These are phyloP conservation scores for Magnaporthales sp. DNA, from an alignment of 2,329 filamentous ascomycete species.

Conservation along the genomic window DNA sequence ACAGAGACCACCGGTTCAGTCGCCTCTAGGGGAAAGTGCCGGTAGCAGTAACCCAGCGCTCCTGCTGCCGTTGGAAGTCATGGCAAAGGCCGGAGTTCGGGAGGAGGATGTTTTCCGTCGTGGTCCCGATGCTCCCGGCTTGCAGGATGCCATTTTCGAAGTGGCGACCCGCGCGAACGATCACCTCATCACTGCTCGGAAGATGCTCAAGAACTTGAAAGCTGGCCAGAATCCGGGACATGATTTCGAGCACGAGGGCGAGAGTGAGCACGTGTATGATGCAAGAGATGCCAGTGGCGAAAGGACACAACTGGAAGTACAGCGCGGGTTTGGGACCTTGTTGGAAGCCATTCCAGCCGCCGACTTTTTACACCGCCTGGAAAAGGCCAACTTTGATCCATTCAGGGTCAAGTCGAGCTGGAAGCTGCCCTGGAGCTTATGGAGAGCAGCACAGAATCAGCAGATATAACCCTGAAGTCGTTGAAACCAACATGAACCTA, in stretches of 20 bases:
- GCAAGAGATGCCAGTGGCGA: slow-evolving; percentile 21
- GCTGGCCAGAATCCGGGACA: slow-evolving; percentile 70
- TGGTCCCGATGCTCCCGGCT: slow-evolving; percentile 67
- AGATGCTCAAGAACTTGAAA: slow-evolving; percentile 78
- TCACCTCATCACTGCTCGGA: slow-evolving; percentile 84
- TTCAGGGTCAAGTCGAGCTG: slow-evolving; percentile 63
- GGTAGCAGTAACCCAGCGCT: slow-evolving; percentile 42
- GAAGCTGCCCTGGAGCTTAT: slow-evolving; percentile 75
- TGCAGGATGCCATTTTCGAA: slow-evolving; percentile 83
- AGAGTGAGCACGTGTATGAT: slow-evolving; percentile 55
- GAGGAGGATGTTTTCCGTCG: slow-evolving; percentile 86
- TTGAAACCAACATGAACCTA: not conserved
- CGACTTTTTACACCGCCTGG: slow-evolving; percentile 69
- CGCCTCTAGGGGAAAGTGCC: slow-evolving; percentile 26
- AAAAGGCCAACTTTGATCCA: slow-evolving; percentile 76
- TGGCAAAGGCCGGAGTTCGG: slow-evolving; percentile 70
- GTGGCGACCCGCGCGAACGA: slow-evolving; percentile 93
- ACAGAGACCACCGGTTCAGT: slow-evolving; percentile 45
- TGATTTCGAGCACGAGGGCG: slow-evolving; percentile 79
- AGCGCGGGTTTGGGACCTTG: slow-evolving; percentile 68
- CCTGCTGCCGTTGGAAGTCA: slow-evolving; percentile 78
- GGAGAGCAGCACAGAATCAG: slow-evolving; percentile 41
- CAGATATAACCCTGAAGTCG: slow-evolving; percentile 26
- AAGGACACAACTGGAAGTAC: slow-evolving; percentile 29
- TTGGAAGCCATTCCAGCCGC: slow-evolving; percentile 71